Conservation (phyloP, 1,284 basidiomycete species). For the Mycena sp. region DNA sequence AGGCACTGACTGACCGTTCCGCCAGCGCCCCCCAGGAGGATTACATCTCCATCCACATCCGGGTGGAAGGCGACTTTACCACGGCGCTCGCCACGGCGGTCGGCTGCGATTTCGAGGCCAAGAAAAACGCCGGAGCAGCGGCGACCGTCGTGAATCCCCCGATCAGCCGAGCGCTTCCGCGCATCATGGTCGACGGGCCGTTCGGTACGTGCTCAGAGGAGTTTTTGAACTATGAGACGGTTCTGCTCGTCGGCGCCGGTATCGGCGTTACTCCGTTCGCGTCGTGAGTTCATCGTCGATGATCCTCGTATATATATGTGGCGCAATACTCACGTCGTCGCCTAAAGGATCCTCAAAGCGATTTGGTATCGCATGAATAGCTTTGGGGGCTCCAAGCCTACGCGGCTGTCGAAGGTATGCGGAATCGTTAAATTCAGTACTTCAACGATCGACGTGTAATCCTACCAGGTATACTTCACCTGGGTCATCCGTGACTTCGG, state of each 20-base stretch:
- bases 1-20: background rate
- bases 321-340: background rate
- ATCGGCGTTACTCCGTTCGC: no score
- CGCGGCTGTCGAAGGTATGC: constrained; percentile 74
- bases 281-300: constrained; percentile 72
- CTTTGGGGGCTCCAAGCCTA: constrained; percentile 75
- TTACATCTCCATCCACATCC: constrained; percentile 91
- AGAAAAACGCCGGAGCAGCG: constrained; percentile 46
- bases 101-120: constrained; percentile 81
- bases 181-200: constrained; percentile 91
- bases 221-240: constrained; percentile 87
- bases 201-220: constrained; percentile 91
- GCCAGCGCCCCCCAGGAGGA: constrained; percentile 89
- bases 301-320: constrained; percentile 5
- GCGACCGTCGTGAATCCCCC: constrained; percentile 56
- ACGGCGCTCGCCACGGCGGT: constrained; percentile 78
- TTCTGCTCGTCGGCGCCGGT: no score
- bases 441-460: constrained; percentile 61
- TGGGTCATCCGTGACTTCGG: constrained; percentile 92
- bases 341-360: constrained; percentile 78
- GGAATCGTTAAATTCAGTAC: background rate
- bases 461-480: constrained; percentile 93
- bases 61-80: constrained; percentile 89
- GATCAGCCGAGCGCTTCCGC: constrained; percentile 77
- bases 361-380: constrained; percentile 96